Percentiles rank a stretch among this genome's conserved stretches.
These are phyloP conservation scores for Colletotrichum sp. DNA, from an alignment of 2,329 filamentous ascomycete species.

Conservation along the genomic window DNA sequence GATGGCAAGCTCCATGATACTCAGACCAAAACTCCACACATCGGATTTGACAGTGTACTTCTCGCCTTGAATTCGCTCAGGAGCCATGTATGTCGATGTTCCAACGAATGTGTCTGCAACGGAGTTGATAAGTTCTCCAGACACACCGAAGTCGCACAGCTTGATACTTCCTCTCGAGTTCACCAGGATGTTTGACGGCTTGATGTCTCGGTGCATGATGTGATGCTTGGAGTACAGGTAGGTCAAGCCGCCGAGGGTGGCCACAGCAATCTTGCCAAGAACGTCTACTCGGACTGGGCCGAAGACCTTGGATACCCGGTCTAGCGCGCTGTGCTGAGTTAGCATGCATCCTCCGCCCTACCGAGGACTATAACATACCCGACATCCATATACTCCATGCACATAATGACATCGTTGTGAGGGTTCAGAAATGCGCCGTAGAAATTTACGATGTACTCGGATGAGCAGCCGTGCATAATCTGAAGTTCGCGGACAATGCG, in stretches of 20 bases:
- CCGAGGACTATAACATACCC: constrained; percentile 68
- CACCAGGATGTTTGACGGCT: constrained; percentile 95
- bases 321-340: constrained; percentile 72
- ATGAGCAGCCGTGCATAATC: constrained; percentile 98
- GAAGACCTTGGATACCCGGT: constrained; percentile 92
- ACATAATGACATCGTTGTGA: constrained; percentile 98
- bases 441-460: constrained; percentile 95
- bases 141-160: constrained; percentile 98
- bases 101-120: constrained; percentile 98
- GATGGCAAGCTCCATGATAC: constrained; percentile 96
- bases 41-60: constrained; percentile 98
- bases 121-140: constrained; percentile 95
- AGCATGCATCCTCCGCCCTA: constrained; percentile 2
- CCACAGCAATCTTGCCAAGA: constrained; percentile 95
- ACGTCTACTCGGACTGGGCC: constrained; percentile 96
- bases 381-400: constrained; percentile 99
- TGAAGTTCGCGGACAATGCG: constrained; percentile 96
- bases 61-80: constrained; percentile 95
- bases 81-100: constrained; percentile 99
- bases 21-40: constrained; percentile 96
- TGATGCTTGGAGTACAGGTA: constrained; percentile 96
- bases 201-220: constrained; percentile 99
- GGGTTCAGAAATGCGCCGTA: constrained; percentile 98
- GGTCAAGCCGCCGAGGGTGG: constrained; percentile 88
- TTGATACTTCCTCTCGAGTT: constrained; percentile 96